phyloP scores from a whole-genome alignment of 352 stramenopile genomes.

The Globisporangium okanoganense region DNA sequence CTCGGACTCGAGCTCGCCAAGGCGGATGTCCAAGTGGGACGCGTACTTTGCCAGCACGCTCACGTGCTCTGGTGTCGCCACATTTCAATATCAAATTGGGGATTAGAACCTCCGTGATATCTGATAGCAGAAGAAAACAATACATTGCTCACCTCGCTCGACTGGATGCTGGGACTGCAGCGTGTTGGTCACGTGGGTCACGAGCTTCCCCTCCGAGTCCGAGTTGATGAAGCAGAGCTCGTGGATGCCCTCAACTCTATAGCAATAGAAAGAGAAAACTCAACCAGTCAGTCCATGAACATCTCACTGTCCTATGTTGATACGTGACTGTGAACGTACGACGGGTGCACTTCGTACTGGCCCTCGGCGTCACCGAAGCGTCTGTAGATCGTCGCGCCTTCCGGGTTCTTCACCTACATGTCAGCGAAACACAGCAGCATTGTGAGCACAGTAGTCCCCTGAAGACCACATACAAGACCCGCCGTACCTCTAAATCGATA shows the following conservation, averaged over 20 bases:
- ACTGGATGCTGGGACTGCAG: constrained; percentile 79
- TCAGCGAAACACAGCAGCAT: neutral
- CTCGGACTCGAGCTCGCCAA: constrained; percentile 77
- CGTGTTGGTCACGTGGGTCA: constrained; percentile 80
- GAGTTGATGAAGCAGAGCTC: constrained; percentile 78
- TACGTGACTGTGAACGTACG: constrained; percentile 25
- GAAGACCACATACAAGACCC: neutral
- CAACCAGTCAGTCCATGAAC: neutral
- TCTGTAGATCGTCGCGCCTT: constrained; percentile 48
- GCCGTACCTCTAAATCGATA: constrained; percentile 56
- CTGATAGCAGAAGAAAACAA: neutral
- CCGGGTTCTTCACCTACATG: constrained; percentile 56
- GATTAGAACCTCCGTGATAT: neutral
- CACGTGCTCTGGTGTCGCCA: constrained; percentile 54
- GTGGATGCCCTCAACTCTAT: constrained; percentile 46
- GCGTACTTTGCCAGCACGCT: constrained; percentile 79
- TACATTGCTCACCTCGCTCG: constrained; percentile 42
- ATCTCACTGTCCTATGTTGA: neutral
- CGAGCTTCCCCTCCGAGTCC: constrained; percentile 65
- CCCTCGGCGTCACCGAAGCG: constrained; percentile 62
- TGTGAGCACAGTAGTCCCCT: too few relatives aligned
- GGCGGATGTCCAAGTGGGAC: constrained; percentile 73
- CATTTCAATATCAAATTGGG: neutral
- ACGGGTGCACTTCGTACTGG: constrained; percentile 59
- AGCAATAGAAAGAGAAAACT: constrained; percentile 2